Evolutionary conservation across 116 monocot species (phyloP), one percentile per base, ranked within the genome.

Genomic region (Trichopus zeylanicus): DNA sequence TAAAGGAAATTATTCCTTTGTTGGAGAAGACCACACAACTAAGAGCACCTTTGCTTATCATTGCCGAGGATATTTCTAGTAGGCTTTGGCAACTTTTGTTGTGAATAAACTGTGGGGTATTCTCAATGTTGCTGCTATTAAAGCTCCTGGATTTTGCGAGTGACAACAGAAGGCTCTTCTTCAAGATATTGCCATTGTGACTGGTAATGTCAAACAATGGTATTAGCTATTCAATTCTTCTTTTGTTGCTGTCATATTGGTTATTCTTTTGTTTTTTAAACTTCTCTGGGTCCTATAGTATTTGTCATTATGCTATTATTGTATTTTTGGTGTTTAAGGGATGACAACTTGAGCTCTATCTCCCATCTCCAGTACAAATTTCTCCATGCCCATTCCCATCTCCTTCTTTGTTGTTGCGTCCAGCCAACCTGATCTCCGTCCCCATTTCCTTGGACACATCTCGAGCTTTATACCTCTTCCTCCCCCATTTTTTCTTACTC

Each of bases 181-280:
- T 13, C 91, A 92, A 71, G 91, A 92, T 62, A 92, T 87, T 75
- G 91, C 91, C 35, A 92, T 81, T 67, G 34, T 92, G 65, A 86
- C 91, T 66, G 91, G 91, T 87, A 68, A 39, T 15, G 4, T 15
- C 12, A 18, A 42, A 42, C n/a, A n/a, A 13, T 34, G 7, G 34
- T 42, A 1, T 25, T 48, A 38, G 13, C 29, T 46, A 7, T 7
- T 21, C 4, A 33, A 51, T 51, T 30, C 15, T 54, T 5, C 15
- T 51, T 3, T 59, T 67, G 12, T 24, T 59, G 4, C 23, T 3
- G 3, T 21, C 11, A 42, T 16, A 18, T 42, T 13, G n/a, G n/a
- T 30, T 19, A 25, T 12, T 52, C 3, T 10, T 68, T 24, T 32
- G 6, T 11, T 64, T 31, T 18, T 64, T 63, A 25, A 20, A 20